Percentiles rank a stretch among this genome's conserved stretches.
Evolutionary conservation across 2,329 filamentous ascomycete species (phyloP).

Genomic region (Penicillium sclerotigenum): DNA sequence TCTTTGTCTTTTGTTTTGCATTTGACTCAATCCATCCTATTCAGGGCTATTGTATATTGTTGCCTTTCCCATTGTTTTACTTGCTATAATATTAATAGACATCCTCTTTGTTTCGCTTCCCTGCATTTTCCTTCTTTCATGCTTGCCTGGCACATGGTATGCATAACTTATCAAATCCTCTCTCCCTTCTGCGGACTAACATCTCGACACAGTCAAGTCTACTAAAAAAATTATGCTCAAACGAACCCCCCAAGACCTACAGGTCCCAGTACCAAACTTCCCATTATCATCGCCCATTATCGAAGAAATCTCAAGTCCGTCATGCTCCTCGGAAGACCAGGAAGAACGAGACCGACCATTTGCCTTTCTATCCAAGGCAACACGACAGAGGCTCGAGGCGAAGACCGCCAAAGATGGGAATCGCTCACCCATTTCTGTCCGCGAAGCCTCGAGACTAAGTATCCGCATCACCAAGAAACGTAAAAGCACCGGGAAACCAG

Average conservation of each 20-base stretch:
- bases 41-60: neutral
- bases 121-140: neutral
- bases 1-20: neutral
- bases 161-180: neutral
- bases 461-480: conserved; percentile 19
- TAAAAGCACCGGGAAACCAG: conserved; percentile 29
- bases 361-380: conserved; percentile 29
- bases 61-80: conserved; percentile 20
- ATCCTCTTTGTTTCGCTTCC: neutral
- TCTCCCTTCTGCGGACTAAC: neutral
- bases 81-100: conserved; percentile 18
- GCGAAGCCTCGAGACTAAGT: conserved; percentile 13
- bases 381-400: conserved; percentile 18
- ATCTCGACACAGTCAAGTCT: neutral
- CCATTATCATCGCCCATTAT: conserved; percentile 45
- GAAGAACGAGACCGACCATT: conserved; percentile 31
- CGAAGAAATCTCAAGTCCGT: conserved; percentile 42
- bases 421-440: conserved; percentile 2
- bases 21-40: conserved; percentile 2
- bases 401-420: conserved; percentile 7
- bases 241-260: conserved; percentile 27
- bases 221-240: conserved; percentile 19
- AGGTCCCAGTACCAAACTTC: conserved; percentile 37
- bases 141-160: conserved; percentile 9
- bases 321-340: conserved; percentile 32